Conservation (phyloP, 1,284 basidiomycete species). For the Albatrellus sp. region DNA sequence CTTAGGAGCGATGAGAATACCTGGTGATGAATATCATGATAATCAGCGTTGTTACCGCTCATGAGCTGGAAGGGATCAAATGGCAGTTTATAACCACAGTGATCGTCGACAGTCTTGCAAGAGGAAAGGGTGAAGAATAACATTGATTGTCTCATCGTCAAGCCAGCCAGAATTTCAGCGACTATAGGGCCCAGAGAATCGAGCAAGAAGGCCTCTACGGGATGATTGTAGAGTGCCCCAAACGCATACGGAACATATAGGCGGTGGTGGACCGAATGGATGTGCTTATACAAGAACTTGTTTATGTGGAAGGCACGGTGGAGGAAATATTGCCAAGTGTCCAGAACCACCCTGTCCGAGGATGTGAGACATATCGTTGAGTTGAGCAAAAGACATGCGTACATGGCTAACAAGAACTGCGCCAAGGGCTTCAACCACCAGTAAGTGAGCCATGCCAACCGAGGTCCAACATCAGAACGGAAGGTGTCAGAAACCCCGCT, state of each 20-base stretch:
- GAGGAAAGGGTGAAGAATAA: slow-evolving; percentile 79
- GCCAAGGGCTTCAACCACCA: slow-evolving; percentile 87
- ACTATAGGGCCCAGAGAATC: slow-evolving; percentile 78
- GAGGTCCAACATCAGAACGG: slow-evolving; percentile 33
- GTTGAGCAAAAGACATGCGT: slow-evolving; percentile 23
- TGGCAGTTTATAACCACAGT: slow-evolving; percentile 86
- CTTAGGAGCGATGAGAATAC: slow-evolving; percentile 23
- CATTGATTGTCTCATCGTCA: slow-evolving; percentile 79
- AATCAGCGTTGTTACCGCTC: slow-evolving; percentile 91
- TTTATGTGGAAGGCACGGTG: slow-evolving; percentile 90
- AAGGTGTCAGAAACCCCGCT: slow-evolving; percentile 14
- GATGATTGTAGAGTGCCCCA: slow-evolving; percentile 97
- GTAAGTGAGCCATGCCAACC: slow-evolving; percentile 62
- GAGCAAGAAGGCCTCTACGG: slow-evolving; percentile 86
- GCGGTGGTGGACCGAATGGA: slow-evolving; percentile 94
- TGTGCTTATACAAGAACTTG: slow-evolving; percentile 82
- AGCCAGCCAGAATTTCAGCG: slow-evolving; percentile 58
- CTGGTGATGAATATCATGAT: slow-evolving; percentile 98
- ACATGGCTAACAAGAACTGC: slow-evolving; percentile 82
- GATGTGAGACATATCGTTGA: slow-evolving; percentile 6
- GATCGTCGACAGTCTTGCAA: slow-evolving; percentile 95
- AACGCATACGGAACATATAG: slow-evolving; percentile 97
- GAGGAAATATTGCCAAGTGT: slow-evolving; percentile 97
- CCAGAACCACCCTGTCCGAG: slow-evolving; percentile 74
- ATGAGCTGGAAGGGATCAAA: slow-evolving; percentile 85